Conservation (phyloP, 768 basidiomycete genomes). For the Lentinula raphanica region DNA sequence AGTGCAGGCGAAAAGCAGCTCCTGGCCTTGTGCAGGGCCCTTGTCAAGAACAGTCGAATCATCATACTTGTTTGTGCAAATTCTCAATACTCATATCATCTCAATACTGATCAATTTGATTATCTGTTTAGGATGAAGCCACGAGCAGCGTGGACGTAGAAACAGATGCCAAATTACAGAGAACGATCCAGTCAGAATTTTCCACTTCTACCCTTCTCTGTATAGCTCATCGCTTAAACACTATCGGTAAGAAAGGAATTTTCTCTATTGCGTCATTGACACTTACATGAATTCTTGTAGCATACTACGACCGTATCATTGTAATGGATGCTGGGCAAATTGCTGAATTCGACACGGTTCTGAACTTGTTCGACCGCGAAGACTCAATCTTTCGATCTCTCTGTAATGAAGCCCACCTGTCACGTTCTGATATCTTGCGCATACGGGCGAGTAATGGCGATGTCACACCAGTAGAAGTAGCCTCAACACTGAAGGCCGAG, state of each 20-base stretch:
- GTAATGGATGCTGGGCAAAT: conserved; percentile 70
- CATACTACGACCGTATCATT: conserved; percentile 63
- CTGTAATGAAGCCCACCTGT: conserved; percentile 63
- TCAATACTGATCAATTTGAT: not conserved
- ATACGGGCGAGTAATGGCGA: conserved; percentile 28
- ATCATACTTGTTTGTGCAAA: conserved; percentile 44
- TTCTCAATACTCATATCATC: not conserved
- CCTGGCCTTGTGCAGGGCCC: conserved; percentile 54
- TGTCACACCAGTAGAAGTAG: not conserved
- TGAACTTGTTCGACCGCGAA: conserved; percentile 55
- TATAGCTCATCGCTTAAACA: conserved; percentile 56
- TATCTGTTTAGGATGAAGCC: conserved; percentile 47
- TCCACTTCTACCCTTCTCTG: conserved; percentile 47
- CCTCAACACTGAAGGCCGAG: not conserved
- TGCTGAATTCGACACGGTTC: conserved; percentile 72
- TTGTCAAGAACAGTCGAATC: conserved; percentile 57
- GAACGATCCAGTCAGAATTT: conserved; percentile 61
- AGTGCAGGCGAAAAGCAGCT: conserved; percentile 65
- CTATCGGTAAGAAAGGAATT: conserved; percentile 39
- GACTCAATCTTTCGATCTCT: conserved; percentile 67
- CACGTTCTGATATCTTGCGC: conserved; percentile 52
- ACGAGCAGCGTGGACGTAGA: conserved; percentile 59
- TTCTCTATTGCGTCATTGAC: not conserved
- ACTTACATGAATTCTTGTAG: conserved; percentile 20
- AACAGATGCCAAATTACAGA: conserved; percentile 57